Conservation (phyloP, 345 rosid genomes). For the Salix arbutifolia region DNA sequence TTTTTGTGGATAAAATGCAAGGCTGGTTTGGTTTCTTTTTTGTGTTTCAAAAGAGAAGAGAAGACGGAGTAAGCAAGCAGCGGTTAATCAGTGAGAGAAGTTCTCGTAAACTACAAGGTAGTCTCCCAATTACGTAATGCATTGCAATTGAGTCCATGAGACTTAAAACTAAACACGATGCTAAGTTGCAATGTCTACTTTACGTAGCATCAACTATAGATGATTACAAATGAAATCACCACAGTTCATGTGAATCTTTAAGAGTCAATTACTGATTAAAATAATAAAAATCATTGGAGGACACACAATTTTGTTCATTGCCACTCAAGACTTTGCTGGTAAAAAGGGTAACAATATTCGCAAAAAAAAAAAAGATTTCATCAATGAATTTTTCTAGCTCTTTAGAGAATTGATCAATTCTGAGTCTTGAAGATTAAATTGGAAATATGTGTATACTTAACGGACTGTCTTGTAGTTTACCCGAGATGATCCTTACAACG, state of each 20-base stretch:
- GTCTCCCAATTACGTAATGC: not conserved
- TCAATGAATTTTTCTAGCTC: not conserved
- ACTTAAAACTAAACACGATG: not conserved
- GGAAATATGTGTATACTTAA: not conserved
- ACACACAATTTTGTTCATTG: no score
- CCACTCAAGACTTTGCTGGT: not conserved
- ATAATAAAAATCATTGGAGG: no score
- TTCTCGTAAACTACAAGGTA: not conserved
- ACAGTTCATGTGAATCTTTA: no score
- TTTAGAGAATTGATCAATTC: not conserved
- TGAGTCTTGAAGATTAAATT: not conserved
- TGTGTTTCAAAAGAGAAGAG: not conserved
- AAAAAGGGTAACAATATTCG: no score
- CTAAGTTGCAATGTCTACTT: not conserved
- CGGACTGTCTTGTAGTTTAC: not conserved
- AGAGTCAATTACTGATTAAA: no score
- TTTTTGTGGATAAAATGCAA: conserved; percentile 13
- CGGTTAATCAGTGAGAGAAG: not conserved
- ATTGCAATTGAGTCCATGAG: not conserved
- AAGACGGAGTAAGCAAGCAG: not conserved
- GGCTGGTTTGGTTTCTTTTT: not conserved
- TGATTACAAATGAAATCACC: no score
- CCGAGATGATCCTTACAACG: not conserved
- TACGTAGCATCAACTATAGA: not conserved
- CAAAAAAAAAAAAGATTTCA: not conserved